Evolutionary conservation across 108 stramenopile genomes (phyloP).

Genomic region (Cyclotella baltica): DNA sequence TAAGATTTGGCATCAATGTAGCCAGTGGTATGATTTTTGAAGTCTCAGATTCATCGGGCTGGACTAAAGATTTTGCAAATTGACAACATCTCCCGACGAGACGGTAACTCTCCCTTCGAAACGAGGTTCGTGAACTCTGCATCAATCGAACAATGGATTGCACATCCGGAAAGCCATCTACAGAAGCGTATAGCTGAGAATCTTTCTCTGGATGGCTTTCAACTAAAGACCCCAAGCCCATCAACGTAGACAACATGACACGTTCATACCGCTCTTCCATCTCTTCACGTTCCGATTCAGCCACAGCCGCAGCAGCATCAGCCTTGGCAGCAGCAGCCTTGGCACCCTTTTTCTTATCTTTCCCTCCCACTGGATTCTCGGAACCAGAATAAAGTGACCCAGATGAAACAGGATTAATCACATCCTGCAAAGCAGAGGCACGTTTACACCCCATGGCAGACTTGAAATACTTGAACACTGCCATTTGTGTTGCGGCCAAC

Average conservation of each 20-base stretch:
- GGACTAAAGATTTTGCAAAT: slow-evolving; percentile 39
- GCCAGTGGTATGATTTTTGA: slow-evolving; percentile 34
- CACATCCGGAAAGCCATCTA: slow-evolving; percentile 14
- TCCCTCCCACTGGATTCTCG: neutral
- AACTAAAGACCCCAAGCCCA: slow-evolving; percentile 38
- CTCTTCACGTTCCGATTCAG: slow-evolving; percentile 66
- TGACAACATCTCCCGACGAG: slow-evolving; percentile 63
- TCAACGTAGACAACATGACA: slow-evolving; percentile 50
- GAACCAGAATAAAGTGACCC: neutral
- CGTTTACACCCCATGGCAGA: slow-evolving; percentile 35
- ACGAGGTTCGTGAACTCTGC: slow-evolving; percentile 50
- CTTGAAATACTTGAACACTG: slow-evolving; percentile 34
- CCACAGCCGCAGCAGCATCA: slow-evolving; percentile 7
- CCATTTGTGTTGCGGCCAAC: slow-evolving; percentile 9
- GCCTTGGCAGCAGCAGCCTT: neutral
- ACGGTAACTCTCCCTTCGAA: slow-evolving; percentile 68
- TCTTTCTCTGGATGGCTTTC: slow-evolving; percentile 15
- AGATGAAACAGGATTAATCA: slow-evolving; percentile 26
- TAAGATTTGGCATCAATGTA: slow-evolving; percentile 55
- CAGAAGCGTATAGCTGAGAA: neutral
- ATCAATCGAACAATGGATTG: slow-evolving; percentile 56
- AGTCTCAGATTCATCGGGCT: slow-evolving; percentile 18
- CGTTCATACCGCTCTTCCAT: slow-evolving; percentile 82
- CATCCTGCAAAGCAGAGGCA: slow-evolving; percentile 35
- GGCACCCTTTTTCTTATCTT: slow-evolving; percentile 22